Evolutionary conservation across 345 rosid genomes (phyloP), one percentile per base, ranked within the genome.

Genomic region (Tarenaya hassleriana): DNA sequence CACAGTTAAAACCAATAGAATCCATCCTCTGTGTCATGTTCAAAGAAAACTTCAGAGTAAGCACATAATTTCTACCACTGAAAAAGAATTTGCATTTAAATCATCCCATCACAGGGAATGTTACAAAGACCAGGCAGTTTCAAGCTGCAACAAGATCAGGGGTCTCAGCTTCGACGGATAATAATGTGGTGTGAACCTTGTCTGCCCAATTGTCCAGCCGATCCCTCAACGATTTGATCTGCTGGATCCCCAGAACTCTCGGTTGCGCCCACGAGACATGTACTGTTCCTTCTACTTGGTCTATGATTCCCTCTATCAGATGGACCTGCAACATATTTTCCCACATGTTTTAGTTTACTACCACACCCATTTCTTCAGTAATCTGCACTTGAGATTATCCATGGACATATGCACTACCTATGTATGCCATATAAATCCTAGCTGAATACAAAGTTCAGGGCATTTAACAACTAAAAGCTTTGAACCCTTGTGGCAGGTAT

Each of bases 251-350:
- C 77, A 94, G 58, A 62, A 94, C 99, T 72, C 99, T 78, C 1
- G 99, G 99, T 68, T 94, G 99, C 44, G 91, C 99, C 99, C 99
- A 94, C 2, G 99, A 88, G 12, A 94, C 82, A 0, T 94, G 73
- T 11, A 94, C 88, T 4, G 86, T 83, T 56, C 96, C 95, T 60
- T 86, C 84, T 33, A 94, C 99, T 84, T 94, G 95, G 75, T 94
- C 97, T 15, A 94, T 76, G 43, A 94, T 83, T 7, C 99, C 99
- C 75, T 94, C 95, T 1, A 94, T 83, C 49, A 94, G 88, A 76
- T 76, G 99, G 73, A 88, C 99, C 99, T 94, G 84, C 47, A 56
- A 16, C 2, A 24, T 5, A 24, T 24, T 24, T 24, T 2, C 29
- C 29, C 29, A 24, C 29, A 24, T 2, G 2, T 24, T 5, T 24